phyloP scores from a whole-genome alignment of 2,329 filamentous ascomycete species.

The Penicillium polonicum region DNA sequence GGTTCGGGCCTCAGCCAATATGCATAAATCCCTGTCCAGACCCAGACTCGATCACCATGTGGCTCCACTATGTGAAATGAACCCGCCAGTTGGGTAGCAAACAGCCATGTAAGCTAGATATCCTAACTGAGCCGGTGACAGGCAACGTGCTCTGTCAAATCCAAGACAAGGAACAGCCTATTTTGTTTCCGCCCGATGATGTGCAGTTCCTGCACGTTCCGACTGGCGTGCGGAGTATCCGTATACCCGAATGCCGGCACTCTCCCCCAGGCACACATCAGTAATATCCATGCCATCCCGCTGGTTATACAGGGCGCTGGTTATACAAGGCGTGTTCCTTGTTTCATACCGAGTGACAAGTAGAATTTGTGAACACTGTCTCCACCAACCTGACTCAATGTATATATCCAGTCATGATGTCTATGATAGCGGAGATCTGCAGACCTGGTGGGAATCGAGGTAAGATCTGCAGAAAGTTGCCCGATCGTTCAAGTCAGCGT shows the following conservation, averaged over 20 bases:
- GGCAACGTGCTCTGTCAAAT: constrained; percentile 71
- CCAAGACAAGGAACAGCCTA: constrained; percentile 67
- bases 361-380: not conserved
- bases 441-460: constrained; percentile 72
- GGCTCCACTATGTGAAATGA: constrained; percentile 72
- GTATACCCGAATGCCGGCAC: not conserved
- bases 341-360: not conserved
- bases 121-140: constrained; percentile 62
- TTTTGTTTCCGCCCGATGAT: constrained; percentile 77
- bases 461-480: constrained; percentile 67
- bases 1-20: constrained; percentile 42
- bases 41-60: constrained; percentile 79
- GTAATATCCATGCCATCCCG: not conserved
- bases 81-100: constrained; percentile 1
- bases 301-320: not conserved
- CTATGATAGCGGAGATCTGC: constrained; percentile 71
- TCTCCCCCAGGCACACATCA: not conserved
- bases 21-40: constrained; percentile 77
- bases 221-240: constrained; percentile 58
- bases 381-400: not conserved
- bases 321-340: not conserved
- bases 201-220: constrained; percentile 68
- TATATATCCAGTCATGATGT: not conserved
- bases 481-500: constrained; percentile 42
- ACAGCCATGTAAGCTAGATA: not conserved